phyloP scores from a whole-genome alignment of 768 basidiomycete species.

The Saitozyma sp. region DNA sequence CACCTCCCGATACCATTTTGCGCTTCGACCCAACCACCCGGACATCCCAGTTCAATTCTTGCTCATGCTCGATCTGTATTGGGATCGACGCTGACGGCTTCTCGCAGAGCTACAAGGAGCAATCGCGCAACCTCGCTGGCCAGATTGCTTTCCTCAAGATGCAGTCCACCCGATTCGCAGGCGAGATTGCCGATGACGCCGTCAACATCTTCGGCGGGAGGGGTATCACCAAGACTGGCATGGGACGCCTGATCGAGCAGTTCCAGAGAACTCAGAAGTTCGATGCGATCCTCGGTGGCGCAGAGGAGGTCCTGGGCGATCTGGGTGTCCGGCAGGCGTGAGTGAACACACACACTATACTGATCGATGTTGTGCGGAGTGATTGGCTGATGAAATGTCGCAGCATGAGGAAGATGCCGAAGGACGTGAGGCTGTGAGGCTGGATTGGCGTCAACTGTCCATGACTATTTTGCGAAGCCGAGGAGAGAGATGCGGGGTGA shows the following conservation, averaged over 20 bases:
- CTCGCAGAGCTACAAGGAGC: conserved; percentile 66
- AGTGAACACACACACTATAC: conserved; percentile 13
- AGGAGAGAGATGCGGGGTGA: too few relatives aligned
- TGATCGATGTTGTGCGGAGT: neutral
- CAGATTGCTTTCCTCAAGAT: conserved; percentile 80
- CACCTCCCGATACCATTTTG: too few relatives aligned
- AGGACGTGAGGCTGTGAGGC: conserved; percentile 39
- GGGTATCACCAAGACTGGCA: conserved; percentile 7
- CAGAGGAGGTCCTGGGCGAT: conserved; percentile 49
- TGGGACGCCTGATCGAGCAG: conserved; percentile 50
- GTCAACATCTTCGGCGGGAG: conserved; percentile 66
- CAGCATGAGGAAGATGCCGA: conserved; percentile 49
- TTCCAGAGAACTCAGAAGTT: conserved; percentile 52
- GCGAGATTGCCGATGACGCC: conserved; percentile 78
- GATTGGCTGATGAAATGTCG: conserved; percentile 5
- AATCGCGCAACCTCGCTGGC: conserved; percentile 71
- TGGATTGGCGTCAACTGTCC: neutral
- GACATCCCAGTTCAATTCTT: too few relatives aligned
- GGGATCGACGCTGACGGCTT: conserved; percentile 2
- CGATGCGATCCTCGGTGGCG: conserved; percentile 50
- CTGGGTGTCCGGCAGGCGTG: conserved; percentile 51
- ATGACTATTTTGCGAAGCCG: too few relatives aligned
- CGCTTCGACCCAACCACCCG: too few relatives aligned
- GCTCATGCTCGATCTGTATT: neutral
- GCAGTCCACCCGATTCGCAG: conserved; percentile 70